These are phyloP conservation scores for Dalbergia cultrata DNA, from an alignment of 306 rosid genomes.

Conservation along the genomic window DNA sequence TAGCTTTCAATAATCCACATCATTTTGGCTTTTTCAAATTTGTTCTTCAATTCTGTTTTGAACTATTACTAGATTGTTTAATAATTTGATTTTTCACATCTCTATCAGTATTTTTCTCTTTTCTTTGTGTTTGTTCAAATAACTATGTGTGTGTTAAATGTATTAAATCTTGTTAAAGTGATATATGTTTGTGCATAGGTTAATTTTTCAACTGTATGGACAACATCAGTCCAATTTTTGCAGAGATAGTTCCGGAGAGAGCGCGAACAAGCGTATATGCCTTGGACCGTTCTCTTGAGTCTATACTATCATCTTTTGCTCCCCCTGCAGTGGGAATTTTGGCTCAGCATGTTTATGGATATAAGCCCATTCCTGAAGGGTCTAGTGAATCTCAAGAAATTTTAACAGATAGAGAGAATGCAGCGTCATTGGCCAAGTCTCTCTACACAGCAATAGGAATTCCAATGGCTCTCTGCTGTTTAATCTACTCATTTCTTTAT, in stretches of 20 bases:
- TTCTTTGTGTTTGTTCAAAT: conserved; percentile 18
- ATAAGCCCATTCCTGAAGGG: conserved; percentile 69
- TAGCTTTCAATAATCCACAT: background rate
- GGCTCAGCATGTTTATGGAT: conserved; percentile 89
- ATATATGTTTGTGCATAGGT: background rate
- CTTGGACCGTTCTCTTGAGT: conserved; percentile 86
- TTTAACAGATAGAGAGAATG: conserved; percentile 82
- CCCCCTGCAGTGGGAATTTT: conserved; percentile 89
- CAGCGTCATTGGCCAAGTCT: conserved; percentile 84
- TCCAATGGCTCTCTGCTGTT: conserved; percentile 86
- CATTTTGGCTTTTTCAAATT: background rate
- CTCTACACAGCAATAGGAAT: conserved; percentile 84
- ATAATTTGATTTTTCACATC: conserved; percentile 8
- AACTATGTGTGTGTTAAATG: conserved; percentile 22
- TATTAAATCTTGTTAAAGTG: conserved; percentile 7
- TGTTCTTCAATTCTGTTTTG: background rate
- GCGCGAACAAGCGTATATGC: conserved; percentile 92
- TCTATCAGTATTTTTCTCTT: background rate
- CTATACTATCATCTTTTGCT: conserved; percentile 87
- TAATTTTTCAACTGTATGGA: conserved; percentile 44
- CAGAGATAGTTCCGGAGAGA: conserved; percentile 96
- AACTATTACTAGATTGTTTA: background rate
- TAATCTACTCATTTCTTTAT: conserved; percentile 83
- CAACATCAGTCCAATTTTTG: conserved; percentile 84
- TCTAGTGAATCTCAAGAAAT: conserved; percentile 62